Percentiles rank a stretch among this genome's conserved stretches.
Evolutionary conservation across 2,329 filamentous ascomycete species (phyloP).

Genomic region (Fusarium chaquense): DNA sequence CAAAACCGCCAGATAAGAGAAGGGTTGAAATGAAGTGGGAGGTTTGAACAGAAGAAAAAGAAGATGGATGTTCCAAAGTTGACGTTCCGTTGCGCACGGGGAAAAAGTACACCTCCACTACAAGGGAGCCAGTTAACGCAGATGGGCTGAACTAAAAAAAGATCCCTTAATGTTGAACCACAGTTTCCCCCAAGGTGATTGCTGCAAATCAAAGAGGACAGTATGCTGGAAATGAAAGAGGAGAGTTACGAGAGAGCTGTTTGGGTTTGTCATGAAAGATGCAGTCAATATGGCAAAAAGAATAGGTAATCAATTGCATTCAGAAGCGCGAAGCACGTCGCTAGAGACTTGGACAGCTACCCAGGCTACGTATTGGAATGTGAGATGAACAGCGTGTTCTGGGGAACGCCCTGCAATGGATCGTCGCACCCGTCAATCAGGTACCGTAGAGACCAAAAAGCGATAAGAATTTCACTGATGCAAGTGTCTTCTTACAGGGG

Average conservation of each 20-base stretch:
- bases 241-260: background rate
- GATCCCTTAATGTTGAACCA: slow-evolving; percentile 4
- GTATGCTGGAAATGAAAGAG: background rate
- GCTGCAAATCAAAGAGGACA: background rate
- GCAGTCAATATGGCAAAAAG: background rate
- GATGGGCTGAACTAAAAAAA: slow-evolving; percentile 18
- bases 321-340: slow-evolving; percentile 13
- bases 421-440: slow-evolving; percentile 35
- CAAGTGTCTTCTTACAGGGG: slow-evolving; percentile 25
- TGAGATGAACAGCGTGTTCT: slow-evolving; percentile 40
- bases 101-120: slow-evolving; percentile 36
- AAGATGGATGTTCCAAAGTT: slow-evolving; percentile 39
- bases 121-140: slow-evolving; percentile 15
- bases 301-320: slow-evolving; percentile 7
- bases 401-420: slow-evolving; percentile 32
- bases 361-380: slow-evolving; percentile 25
- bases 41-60: slow-evolving; percentile 26
- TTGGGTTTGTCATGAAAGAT: background rate
- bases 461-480: slow-evolving; percentile 4
- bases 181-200: background rate
- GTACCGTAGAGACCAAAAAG: slow-evolving; percentile 19
- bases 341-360: background rate
- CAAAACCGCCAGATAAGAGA: slow-evolving; percentile 23
- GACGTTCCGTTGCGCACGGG: slow-evolving; percentile 31
- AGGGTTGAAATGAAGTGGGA: slow-evolving; percentile 19